Percentiles rank a stretch among this genome's conserved stretches.
phyloP scores from a whole-genome alignment of 106 monocot genomes.

The Agapanthus africanus region DNA sequence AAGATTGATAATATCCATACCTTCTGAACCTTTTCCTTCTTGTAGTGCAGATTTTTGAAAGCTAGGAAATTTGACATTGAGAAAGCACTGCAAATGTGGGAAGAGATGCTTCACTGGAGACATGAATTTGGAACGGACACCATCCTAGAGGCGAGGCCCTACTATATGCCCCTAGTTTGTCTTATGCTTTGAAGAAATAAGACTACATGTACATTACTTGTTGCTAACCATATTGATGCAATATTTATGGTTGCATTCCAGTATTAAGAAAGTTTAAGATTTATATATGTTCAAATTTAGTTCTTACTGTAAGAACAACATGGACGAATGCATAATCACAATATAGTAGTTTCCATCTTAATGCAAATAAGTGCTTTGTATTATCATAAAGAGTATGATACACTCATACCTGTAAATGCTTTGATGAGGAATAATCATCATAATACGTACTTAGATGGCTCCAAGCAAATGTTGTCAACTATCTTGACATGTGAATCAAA shows the following conservation, averaged over 20 bases:
- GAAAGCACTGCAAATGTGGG: conserved; percentile 42
- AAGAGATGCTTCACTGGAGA: conserved; percentile 42
- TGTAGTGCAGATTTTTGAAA: conserved; percentile 35
- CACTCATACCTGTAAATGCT: neutral
- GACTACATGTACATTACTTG: neutral
- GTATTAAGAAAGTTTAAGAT: neutral
- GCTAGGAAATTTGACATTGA: conserved; percentile 38
- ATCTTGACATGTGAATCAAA: neutral
- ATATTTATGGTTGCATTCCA: neutral
- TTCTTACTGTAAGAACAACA: neutral
- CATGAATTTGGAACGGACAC: conserved; percentile 29
- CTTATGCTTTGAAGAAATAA: neutral
- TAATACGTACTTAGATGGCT: neutral
- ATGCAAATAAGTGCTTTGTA: neutral
- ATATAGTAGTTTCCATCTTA: neutral
- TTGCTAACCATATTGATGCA: neutral
- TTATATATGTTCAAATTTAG: neutral
- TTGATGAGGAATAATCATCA: neutral
- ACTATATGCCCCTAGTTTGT: neutral
- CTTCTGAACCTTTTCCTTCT: neutral
- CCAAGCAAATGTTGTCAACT: neutral
- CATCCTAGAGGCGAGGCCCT: conserved; percentile 21
- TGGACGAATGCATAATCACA: neutral
- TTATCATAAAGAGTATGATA: neutral
- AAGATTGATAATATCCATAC: too few species aligned